These are phyloP conservation scores for Sporothrix euskadiensis DNA, from an alignment of 2,329 filamentous ascomycete species.

Conservation along the genomic window DNA sequence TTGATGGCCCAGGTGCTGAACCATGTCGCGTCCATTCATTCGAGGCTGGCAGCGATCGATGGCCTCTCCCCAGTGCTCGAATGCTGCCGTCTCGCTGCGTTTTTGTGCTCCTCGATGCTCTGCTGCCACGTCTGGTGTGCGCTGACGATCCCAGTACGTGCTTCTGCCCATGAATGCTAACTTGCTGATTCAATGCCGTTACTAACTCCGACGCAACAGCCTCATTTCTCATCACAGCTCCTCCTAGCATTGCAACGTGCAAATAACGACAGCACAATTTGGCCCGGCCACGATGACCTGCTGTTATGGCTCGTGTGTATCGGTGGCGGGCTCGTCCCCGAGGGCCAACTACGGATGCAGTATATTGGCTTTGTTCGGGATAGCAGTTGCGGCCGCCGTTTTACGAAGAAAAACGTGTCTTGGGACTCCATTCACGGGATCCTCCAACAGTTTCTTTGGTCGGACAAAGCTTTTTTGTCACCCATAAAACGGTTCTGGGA, in stretches of 20 bases:
- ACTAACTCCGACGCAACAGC: background rate
- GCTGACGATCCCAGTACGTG: background rate
- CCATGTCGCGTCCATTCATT: background rate
- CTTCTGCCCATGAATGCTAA: background rate
- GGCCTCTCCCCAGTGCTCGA: background rate
- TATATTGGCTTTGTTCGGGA: background rate
- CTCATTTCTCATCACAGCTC: background rate
- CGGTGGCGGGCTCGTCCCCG: background rate
- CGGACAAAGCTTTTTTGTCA: background rate
- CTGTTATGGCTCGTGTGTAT: constrained; percentile 6
- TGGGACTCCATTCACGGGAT: background rate
- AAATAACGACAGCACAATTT: background rate
- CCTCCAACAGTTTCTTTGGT: constrained; percentile 7
- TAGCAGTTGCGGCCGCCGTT: background rate
- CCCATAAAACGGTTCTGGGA: constrained; percentile 3
- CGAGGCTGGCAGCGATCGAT: background rate
- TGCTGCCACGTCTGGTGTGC: constrained; percentile 6
- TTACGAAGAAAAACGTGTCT: background rate
- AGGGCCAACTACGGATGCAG: background rate
- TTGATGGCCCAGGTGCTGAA: background rate
- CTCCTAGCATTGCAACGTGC: background rate
- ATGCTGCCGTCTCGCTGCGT: constrained; percentile 2
- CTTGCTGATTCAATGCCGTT: background rate
- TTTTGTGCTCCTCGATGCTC: constrained; percentile 5
- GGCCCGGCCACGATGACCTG: background rate